phyloP scores from a whole-genome alignment of 1,284 basidiomycete species.

The Sanghuangporus baumii region DNA sequence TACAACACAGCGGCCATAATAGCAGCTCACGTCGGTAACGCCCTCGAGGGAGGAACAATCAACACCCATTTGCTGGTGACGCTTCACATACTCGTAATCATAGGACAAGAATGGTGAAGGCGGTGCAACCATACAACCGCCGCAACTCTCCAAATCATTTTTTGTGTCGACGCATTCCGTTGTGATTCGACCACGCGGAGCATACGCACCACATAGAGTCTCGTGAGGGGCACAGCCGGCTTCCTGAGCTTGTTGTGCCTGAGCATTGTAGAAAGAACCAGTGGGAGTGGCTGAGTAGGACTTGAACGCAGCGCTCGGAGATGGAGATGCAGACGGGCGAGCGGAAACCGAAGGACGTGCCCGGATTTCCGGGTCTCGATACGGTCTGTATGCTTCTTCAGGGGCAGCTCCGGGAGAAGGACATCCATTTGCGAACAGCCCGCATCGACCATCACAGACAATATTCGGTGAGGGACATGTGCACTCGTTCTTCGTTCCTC shows the following conservation, averaged over 20 bases:
- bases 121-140: neutral
- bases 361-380: neutral
- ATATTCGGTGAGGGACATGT: neutral
- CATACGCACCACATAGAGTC: slow-evolving; percentile 3
- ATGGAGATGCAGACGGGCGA: neutral
- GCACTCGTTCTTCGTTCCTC: neutral
- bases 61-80: slow-evolving; percentile 22
- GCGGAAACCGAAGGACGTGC: neutral
- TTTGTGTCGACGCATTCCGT: slow-evolving; percentile 5
- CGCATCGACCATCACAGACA: slow-evolving; percentile 4
- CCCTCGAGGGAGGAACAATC: slow-evolving; percentile 48
- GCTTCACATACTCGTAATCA: neutral
- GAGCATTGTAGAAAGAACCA: neutral
- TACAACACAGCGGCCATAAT: slow-evolving; percentile 39
- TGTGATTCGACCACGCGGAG: neutral
- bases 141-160: neutral
- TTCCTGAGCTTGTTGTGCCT: neutral
- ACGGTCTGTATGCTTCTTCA: neutral
- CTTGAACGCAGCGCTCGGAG: neutral
- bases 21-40: slow-evolving; percentile 45
- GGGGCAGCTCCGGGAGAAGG: neutral
- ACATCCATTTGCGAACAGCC: neutral
- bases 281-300: neutral
- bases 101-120: neutral
- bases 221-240: neutral